Evolutionary conservation across 495 filamentous ascomycete genomes (phyloP).

Genomic region (Daldinia childiae): DNA sequence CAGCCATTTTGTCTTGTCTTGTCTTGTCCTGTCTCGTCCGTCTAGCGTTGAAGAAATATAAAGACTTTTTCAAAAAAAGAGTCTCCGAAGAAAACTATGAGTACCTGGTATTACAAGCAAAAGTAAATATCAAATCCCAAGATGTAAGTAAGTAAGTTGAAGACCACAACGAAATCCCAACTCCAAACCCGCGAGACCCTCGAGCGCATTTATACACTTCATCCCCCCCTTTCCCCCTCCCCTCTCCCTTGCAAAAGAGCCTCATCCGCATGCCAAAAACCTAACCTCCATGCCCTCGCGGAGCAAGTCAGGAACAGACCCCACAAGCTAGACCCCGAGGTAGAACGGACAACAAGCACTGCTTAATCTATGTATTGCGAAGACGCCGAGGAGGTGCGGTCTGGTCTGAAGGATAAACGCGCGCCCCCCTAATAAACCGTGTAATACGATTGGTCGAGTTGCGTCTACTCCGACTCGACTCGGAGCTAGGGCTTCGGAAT

Average conservation of each 20-base stretch:
- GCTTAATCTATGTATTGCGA: neutral
- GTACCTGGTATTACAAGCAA: too few relatives aligned
- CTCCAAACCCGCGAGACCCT: too few relatives aligned
- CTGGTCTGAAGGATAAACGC: constrained; percentile 3
- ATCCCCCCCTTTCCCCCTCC: neutral
- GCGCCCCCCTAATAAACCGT: neutral
- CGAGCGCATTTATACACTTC: too few relatives aligned
- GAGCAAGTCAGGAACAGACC: neutral
- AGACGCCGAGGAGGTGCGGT: constrained; percentile 2
- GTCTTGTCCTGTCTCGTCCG: neutral
- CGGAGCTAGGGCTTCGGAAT: constrained; percentile 18
- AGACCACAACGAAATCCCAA: too few relatives aligned
- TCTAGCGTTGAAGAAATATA: neutral
- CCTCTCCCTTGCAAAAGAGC: neutral
- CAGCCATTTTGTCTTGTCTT: constrained; percentile 24
- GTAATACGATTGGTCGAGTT: constrained; percentile 35
- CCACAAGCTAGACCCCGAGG: neutral
- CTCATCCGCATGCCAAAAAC: too few relatives aligned
- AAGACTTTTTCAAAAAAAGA: neutral
- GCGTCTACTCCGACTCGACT: constrained; percentile 30
- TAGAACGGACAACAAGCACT: neutral
- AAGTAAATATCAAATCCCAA: too few relatives aligned
- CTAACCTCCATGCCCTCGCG: neutral
- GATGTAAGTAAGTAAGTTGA: too few relatives aligned
- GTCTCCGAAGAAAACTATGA: neutral